phyloP scores from a whole-genome alignment of 208 protist genomes.

The Balamuthia mandrillaris region DNA sequence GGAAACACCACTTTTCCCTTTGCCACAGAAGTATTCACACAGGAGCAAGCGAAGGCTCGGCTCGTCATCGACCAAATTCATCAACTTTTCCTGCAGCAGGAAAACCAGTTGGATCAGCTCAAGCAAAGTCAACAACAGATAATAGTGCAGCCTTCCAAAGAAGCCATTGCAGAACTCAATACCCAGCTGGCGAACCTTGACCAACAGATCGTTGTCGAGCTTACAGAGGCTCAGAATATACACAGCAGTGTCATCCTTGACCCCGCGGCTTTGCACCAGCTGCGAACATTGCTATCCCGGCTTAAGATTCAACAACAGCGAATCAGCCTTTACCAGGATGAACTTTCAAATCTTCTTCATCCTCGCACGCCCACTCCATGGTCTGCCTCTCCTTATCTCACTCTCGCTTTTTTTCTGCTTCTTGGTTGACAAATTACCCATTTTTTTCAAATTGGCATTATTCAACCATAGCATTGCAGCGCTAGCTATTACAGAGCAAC shows the following conservation, averaged over 20 bases:
- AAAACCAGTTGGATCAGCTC: conserved; percentile 11
- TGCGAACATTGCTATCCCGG: not conserved
- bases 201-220: conserved; percentile 22
- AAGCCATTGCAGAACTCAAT: not conserved
- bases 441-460: not conserved
- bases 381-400: not conserved
- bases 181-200: conserved; percentile 19
- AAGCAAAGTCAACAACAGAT: conserved; percentile 12
- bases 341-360: not conserved
- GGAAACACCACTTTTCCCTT: not conserved
- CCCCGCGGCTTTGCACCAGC: not conserved
- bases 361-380: not conserved
- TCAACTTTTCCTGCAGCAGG: not conserved
- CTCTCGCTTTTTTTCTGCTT: not conserved
- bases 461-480: not conserved
- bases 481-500: conserved; percentile 44
- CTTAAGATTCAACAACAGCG: conserved; percentile 31
- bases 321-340: conserved; percentile 2
- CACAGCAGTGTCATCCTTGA: conserved; percentile 26
- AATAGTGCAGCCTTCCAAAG: not conserved
- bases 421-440: not conserved
- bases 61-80: conserved; percentile 35
- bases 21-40: not conserved
- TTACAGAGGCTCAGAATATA: not conserved
- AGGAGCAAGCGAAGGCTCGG: conserved; percentile 19